phyloP scores from a whole-genome alignment of 179 eudicot species.

The Gypsophila paniculata region DNA sequence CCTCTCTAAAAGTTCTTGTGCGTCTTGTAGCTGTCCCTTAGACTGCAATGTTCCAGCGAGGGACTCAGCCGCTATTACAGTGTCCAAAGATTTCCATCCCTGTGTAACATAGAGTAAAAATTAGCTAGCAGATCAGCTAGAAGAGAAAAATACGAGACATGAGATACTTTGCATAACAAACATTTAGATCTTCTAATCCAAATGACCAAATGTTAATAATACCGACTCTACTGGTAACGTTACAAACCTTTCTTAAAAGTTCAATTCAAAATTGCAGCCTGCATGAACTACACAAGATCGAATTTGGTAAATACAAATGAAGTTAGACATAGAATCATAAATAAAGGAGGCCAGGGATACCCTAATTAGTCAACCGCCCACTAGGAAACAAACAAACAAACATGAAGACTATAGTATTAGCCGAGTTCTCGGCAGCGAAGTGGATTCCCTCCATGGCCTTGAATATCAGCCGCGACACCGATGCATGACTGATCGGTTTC shows the following conservation, averaged over 20 bases:
- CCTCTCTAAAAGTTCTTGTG: conserved; percentile 74
- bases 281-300: background rate
- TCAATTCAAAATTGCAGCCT: background rate
- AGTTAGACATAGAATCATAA: background rate
- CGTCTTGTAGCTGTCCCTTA: conserved; percentile 58
- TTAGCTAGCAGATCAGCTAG: background rate
- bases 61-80: conserved; percentile 74
- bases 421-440: no score
- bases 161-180: background rate
- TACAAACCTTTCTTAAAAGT: background rate
- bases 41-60: conserved; percentile 68
- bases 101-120: conserved; percentile 24
- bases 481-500: no score
- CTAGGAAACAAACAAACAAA: no score
- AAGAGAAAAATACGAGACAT: background rate
- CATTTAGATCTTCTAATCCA: background rate
- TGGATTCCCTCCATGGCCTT: no score
- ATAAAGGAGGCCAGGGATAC: no score
- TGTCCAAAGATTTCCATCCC: conserved; percentile 89
- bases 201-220: background rate
- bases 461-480: no score
- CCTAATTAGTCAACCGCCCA: background rate
- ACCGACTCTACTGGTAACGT: background rate
- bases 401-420: no score
- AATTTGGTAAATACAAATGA: background rate